These are phyloP conservation scores for Alternaria sp. DNA, from an alignment of 2,329 filamentous ascomycete genomes.

Conservation along the genomic window DNA sequence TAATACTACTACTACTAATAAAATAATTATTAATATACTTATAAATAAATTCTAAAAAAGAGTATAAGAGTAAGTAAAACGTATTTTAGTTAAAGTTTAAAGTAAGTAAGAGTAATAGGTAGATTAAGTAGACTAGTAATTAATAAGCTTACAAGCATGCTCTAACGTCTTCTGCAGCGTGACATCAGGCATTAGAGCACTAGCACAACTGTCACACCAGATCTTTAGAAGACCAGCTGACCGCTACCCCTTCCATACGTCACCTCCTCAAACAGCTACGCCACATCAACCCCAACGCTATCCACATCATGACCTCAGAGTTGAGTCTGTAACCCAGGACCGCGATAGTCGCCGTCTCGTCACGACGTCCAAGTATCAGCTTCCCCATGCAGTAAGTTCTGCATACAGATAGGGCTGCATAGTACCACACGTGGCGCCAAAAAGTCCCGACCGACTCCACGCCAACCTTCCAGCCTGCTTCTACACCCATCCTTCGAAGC, in stretches of 20 bases:
- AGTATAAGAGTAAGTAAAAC: too few species aligned
- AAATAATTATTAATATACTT: too few species aligned
- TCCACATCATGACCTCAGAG: background rate
- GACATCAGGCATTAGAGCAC: too few species aligned
- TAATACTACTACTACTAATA: too few species aligned
- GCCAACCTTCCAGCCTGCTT: background rate
- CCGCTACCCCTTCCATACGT: background rate
- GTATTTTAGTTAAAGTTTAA: too few species aligned
- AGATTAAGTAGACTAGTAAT: too few species aligned
- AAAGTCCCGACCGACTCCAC: background rate
- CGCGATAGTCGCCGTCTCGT: background rate
- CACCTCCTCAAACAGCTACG: background rate
- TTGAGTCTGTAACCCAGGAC: background rate
- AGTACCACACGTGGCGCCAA: background rate
- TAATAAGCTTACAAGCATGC: too few species aligned
- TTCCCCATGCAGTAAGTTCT: background rate
- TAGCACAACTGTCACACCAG: background rate
- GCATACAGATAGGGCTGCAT: constrained; percentile 7
- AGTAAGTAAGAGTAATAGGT: too few species aligned
- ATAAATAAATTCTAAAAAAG: too few species aligned
- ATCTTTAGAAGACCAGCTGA: background rate
- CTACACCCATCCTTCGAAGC: background rate
- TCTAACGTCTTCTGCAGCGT: too few species aligned
- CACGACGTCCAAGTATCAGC: background rate
- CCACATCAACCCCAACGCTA: background rate